Conservation (phyloP, 108 stramenopile genomes). For the Nannochloropsis salina region DNA sequence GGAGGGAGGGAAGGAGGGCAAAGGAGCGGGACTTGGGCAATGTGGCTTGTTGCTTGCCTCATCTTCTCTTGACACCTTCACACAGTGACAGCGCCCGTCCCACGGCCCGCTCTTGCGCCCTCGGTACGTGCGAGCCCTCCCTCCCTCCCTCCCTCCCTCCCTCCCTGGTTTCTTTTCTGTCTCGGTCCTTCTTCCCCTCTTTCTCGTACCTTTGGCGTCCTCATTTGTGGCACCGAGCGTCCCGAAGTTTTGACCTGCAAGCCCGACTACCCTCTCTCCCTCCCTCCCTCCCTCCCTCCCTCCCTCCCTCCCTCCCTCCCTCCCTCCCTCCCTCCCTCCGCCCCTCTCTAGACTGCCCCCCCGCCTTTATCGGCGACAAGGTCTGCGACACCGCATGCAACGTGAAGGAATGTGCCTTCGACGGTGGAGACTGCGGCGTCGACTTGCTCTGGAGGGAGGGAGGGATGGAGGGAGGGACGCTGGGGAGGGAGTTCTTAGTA, state of each 20-base stretch:
- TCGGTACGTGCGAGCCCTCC: background rate
- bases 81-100: too few relatives aligned
- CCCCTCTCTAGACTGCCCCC: background rate
- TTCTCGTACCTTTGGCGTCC: too few relatives aligned
- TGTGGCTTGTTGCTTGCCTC: too few relatives aligned
- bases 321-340: background rate
- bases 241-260: too few relatives aligned
- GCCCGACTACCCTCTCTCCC: too few relatives aligned
- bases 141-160: too few relatives aligned
- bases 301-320: background rate
- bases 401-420: slow-evolving; percentile 36
- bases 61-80: too few relatives aligned
- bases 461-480: background rate
- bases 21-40: background rate
- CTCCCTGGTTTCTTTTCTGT: too few relatives aligned
- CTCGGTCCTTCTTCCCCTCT: too few relatives aligned
- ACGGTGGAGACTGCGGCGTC: slow-evolving; percentile 51
- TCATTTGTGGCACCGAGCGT: background rate
- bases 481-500: background rate
- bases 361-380: background rate
- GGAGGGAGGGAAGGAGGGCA: background rate
- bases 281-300: background rate
- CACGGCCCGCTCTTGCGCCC: background rate
- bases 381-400: slow-evolving; percentile 34
- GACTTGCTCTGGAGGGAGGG: background rate